Base-by-base conservation (phyloP, 2,329 filamentous ascomycete species). In the Epichloe coenophiala region DNA sequence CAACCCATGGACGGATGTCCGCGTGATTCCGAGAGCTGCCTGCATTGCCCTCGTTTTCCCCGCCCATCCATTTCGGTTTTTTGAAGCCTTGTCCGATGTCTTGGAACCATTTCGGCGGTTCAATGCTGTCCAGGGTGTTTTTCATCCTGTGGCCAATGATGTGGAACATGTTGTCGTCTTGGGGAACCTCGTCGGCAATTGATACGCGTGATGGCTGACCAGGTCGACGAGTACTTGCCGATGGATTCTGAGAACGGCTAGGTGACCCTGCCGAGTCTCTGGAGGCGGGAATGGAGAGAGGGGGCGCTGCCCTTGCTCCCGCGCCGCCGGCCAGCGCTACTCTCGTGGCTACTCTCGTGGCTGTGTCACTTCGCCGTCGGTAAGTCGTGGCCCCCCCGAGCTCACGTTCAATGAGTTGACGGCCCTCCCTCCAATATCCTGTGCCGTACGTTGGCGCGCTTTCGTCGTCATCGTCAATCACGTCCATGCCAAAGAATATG, bases 391-490 rank as follows among this genome's bases (percentile, higher is more conserved):
- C 77, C 13, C 84, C 84, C 53, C 83, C 80, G 7, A 90, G 67
- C 63, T 97, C 93, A 31, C 88, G 80, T 55, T 95, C 88, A 55
- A 98, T 95, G 31, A 98, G 76, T 47, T 90, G 85, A 47, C 88
- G 79, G 3, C 93, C 93, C 68, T 97, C 93, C 45, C 90, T 81
- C 93, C 91, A 97, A 1, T 84, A 84, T 1, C 87, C 88, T 1
- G 83, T 82, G 13, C 88, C 88, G 56, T 84, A 88, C 3, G 78
- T 78, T 3, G 72, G 72, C 6, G 75, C 71, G 47, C 78, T 79
- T 27, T 82, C 80, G 19, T 80, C 78, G 13, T 85, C 84, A 39
- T 90, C 86, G 36, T 88, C 86, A 42, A 90, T 80, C 1, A 90
- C 71, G 39, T 88, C 80, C 51, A 73, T 70, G 37, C 84, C 87